Base-by-base conservation (phyloP, 345 rosid genomes). In the Lumnitzera racemosa region DNA sequence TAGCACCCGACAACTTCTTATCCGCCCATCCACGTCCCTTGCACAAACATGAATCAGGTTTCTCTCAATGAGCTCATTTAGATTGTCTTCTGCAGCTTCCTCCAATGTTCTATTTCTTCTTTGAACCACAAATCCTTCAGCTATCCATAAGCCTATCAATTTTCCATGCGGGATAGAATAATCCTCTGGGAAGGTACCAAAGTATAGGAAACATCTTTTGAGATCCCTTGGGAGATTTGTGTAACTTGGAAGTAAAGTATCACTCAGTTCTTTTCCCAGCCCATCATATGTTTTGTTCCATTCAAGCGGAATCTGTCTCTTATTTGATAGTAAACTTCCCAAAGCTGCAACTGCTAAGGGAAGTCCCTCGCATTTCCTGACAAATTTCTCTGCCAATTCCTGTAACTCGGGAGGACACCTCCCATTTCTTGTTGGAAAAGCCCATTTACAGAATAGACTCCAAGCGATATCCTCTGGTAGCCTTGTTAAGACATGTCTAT, bases 161-260 rank as follows among this genome's bases (percentile, higher is more conserved):
- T 53, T 57, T 24, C 13, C 53, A 13, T 31, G 1, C 4, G 15
- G 23, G 51, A 74, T 16, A 2, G 29, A 3, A 29, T 47, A 29
- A 59, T 59, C 57, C 31, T 73, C 73, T 0, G 67, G 77, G 48
- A 73, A 68, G 27, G 60, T 36, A 11, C 77, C 15, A 2, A 73
- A 59, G 62, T 53, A 66, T 48, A 61, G 43, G 66, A 61, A 61
- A 27, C 75, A 66, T 10, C 36, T 54, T 49, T 51, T 66, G 49
- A 51, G 66, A 47, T 71, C 3, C 8, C 23, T 16, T 7, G 48
- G 50, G 11, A 66, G 71, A 52, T 66, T 59, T 15, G 47, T 17
- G 67, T 66, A 72, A 29, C 76, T 62, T 46, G 61, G 71, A 4
- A 48, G 55, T 14, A 66, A 29, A 31, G 15, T 49, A 15, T 29